phyloP scores from a whole-genome alignment of 2,329 filamentous ascomycete genomes.

The Neocucurbitaria cava region DNA sequence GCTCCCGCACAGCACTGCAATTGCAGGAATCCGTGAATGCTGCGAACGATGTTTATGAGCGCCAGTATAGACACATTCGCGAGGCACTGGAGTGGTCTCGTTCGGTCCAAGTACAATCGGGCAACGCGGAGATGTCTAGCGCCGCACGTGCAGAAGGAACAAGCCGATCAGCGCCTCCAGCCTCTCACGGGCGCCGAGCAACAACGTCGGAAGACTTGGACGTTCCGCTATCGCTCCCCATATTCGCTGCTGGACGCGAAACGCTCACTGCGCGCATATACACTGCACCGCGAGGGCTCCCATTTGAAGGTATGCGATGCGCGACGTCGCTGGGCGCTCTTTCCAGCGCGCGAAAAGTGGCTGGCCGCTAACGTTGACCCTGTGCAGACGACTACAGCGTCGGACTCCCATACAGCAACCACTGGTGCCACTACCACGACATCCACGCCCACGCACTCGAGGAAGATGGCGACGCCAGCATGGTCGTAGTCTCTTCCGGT shows the following conservation, averaged over 20 bases:
- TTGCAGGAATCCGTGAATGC: background rate
- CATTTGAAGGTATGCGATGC: background rate
- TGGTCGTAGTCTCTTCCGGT: constrained; percentile 37
- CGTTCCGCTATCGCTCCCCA: background rate
- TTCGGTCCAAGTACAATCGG: background rate
- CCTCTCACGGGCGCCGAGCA: constrained; percentile 12
- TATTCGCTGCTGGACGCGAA: background rate
- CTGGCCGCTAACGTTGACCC: constrained; percentile 27
- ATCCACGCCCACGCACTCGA: constrained; percentile 5
- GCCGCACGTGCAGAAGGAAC: constrained; percentile 18
- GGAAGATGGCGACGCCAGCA: constrained; percentile 41
- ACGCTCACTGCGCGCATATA: background rate
- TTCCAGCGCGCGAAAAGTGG: background rate
- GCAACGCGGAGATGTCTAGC: background rate
- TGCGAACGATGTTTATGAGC: background rate
- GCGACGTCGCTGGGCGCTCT: background rate
- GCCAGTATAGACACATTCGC: background rate
- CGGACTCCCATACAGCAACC: background rate
- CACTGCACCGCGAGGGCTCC: background rate
- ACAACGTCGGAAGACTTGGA: constrained; percentile 1
- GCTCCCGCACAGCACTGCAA: background rate
- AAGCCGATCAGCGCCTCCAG: constrained; percentile 20
- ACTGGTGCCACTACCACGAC: background rate
- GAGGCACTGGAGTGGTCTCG: background rate
- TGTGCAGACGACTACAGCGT: constrained; percentile 21